A percentile compares a stretch with the other conserved stretches of the same genome.
Evolutionary conservation across 371 early-diverging fungal genomes (phyloP).

Genomic region (Mucor velutinosus): DNA sequence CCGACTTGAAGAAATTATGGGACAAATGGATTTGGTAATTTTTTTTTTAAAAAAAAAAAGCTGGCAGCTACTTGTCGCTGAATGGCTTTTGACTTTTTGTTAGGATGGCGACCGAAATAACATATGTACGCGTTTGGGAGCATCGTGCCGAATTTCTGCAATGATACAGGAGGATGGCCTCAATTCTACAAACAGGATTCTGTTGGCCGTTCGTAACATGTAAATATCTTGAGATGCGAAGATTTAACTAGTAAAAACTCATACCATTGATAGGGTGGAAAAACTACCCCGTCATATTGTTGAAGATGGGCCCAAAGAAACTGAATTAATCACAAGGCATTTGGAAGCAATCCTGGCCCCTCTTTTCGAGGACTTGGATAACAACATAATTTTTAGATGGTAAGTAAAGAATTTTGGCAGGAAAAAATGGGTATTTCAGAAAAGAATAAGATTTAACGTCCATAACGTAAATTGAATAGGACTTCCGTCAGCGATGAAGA

Average conservation of each 20-base stretch:
- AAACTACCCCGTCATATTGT: constrained; percentile 16
- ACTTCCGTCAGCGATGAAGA: constrained; percentile 25
- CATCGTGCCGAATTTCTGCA: constrained; percentile 20
- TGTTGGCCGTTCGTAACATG: constrained; percentile 22
- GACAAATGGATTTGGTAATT: constrained; percentile 10
- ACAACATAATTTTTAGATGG: not conserved
- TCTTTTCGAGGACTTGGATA: constrained; percentile 26
- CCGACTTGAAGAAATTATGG: constrained; percentile 9
- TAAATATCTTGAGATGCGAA: constrained; percentile 21
- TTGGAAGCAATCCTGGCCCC: constrained; percentile 24
- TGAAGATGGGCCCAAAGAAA: constrained; percentile 24
- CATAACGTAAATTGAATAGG: constrained; percentile 13
- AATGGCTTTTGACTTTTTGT: constrained; percentile 8
- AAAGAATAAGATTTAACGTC: too few relatives aligned
- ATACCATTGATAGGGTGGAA: constrained; percentile 26
- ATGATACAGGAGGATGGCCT: constrained; percentile 14
- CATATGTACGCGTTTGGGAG: constrained; percentile 17
- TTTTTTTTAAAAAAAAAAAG: too few relatives aligned
- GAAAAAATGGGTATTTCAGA: not conserved
- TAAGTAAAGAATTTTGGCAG: not conserved
- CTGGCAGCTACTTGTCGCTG: not conserved
- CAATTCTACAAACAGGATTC: constrained; percentile 21
- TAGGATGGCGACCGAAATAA: constrained; percentile 19
- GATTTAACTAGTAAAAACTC: constrained; percentile 6
- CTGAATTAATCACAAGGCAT: constrained; percentile 26